A percentile compares a stretch with the other conserved stretches of the same genome.
These are phyloP conservation scores for Saksenaea oblongispora DNA, from an alignment of 371 early-diverging fungal species.

Conservation along the genomic window DNA sequence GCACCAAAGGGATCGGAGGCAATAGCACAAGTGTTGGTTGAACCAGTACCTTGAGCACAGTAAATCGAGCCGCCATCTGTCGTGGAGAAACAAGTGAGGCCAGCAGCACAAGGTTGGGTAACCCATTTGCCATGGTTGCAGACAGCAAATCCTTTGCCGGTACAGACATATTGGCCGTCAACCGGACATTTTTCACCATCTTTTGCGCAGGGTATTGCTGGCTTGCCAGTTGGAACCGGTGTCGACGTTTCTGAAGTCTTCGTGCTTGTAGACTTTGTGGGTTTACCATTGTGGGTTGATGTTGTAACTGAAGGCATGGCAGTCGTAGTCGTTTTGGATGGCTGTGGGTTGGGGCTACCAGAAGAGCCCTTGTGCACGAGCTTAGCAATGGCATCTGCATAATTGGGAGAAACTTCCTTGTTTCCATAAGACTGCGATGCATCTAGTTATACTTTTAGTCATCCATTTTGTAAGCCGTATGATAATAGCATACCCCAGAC, in stretches of 20 bases:
- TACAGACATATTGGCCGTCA: constrained; percentile 22
- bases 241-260: constrained; percentile 8
- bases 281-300: neutral
- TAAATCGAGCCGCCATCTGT: constrained; percentile 31
- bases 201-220: neutral
- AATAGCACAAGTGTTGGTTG: constrained; percentile 12
- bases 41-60: constrained; percentile 24
- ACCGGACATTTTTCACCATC: constrained; percentile 10
- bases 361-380: constrained; percentile 20
- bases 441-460: constrained; percentile 11
- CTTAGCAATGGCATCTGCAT: constrained; percentile 28
- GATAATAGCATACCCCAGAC: constrained; percentile 51
- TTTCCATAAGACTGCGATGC: constrained; percentile 49
- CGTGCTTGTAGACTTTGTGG: neutral
- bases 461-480: neutral
- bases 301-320: constrained; percentile 3
- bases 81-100: constrained; percentile 26
- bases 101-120: constrained; percentile 16
- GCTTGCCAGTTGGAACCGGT: constrained; percentile 11
- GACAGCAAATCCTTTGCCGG: constrained; percentile 20
- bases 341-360: neutral
- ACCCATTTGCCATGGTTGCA: constrained; percentile 32
- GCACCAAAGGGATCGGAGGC: constrained; percentile 2
- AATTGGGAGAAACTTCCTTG: constrained; percentile 24
- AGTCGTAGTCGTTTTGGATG: constrained; percentile 9